phyloP scores from a whole-genome alignment of 805 yeast species.

The Pichia heedii region DNA sequence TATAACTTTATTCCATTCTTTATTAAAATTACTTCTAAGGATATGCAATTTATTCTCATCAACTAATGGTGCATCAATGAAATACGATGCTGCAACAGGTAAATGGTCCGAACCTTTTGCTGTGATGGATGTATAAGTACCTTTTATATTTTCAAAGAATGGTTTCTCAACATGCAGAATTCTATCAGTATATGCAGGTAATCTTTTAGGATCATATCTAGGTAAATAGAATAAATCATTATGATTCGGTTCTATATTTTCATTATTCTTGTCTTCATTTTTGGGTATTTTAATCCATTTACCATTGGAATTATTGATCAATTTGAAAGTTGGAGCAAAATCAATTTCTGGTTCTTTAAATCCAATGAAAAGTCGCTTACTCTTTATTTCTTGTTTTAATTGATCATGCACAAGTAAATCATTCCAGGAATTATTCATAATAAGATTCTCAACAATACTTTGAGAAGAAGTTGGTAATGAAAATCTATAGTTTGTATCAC shows the following conservation, averaged over 20 bases:
- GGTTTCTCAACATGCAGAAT: conserved; percentile 31
- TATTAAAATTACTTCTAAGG: conserved; percentile 29
- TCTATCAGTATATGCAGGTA: conserved; percentile 56
- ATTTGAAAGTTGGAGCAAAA: conserved; percentile 50
- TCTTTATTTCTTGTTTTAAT: conserved; percentile 28
- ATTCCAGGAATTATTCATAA: conserved; percentile 20
- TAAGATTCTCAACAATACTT: conserved; percentile 4
- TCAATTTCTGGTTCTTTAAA: conserved; percentile 39
- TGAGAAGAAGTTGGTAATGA: conserved; percentile 13
- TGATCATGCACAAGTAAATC: conserved; percentile 37
- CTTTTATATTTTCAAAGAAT: conserved; percentile 11
- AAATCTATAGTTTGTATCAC: conserved; percentile 48
- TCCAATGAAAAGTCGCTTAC: conserved; percentile 30
- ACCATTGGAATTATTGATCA: conserved; percentile 12
- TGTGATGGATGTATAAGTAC: conserved; percentile 16
- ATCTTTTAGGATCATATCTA: conserved; percentile 27
- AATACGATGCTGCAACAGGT: conserved; percentile 39
- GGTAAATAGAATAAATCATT: conserved; percentile 7
- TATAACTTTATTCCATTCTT: conserved; percentile 18
- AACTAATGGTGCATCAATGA: conserved; percentile 26
- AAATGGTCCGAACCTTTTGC: conserved; percentile 42
- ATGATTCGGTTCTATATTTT: neutral
- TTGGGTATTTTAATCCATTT: neutral
- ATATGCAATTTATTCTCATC: conserved; percentile 29
- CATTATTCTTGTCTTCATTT: neutral